Evolutionary conservation across 2,329 filamentous ascomycete genomes (phyloP).

Genomic region (Fusarium sp.): DNA sequence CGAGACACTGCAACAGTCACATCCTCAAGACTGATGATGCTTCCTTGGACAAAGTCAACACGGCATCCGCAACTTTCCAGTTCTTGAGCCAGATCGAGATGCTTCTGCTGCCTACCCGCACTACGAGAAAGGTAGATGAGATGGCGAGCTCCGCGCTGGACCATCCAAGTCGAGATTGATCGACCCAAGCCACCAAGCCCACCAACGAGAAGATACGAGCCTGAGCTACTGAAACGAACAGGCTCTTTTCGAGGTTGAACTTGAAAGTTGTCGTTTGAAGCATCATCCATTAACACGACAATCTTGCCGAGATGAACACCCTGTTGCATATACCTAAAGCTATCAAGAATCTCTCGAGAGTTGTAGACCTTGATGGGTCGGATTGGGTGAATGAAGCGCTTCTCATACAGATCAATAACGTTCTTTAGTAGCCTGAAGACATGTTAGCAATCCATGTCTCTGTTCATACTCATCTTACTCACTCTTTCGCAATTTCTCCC

Average conservation of each 20-base stretch:
- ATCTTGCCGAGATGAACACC: constrained; percentile 1
- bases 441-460: not conserved
- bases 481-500: not conserved
- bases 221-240: not conserved
- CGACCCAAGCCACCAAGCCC: not conserved
- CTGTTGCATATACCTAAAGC: constrained; percentile 4
- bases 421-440: not conserved
- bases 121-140: constrained; percentile 1
- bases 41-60: not conserved
- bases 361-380: not conserved
- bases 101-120: not conserved
- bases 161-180: not conserved
- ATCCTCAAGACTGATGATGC: not conserved
- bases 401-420: not conserved
- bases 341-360: not conserved
- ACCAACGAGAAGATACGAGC: not conserved
- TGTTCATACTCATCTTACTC: not conserved
- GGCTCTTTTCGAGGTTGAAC: not conserved
- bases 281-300: not conserved
- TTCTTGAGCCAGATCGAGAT: not conserved
- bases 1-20: not conserved
- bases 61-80: not conserved
- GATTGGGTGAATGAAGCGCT: not conserved
- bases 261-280: not conserved
- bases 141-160: not conserved